Percentiles rank a stretch among this genome's conserved stretches.
Evolutionary conservation across 371 early-diverging fungal species (phyloP).

Genomic region (Nematocida ausubeli): DNA sequence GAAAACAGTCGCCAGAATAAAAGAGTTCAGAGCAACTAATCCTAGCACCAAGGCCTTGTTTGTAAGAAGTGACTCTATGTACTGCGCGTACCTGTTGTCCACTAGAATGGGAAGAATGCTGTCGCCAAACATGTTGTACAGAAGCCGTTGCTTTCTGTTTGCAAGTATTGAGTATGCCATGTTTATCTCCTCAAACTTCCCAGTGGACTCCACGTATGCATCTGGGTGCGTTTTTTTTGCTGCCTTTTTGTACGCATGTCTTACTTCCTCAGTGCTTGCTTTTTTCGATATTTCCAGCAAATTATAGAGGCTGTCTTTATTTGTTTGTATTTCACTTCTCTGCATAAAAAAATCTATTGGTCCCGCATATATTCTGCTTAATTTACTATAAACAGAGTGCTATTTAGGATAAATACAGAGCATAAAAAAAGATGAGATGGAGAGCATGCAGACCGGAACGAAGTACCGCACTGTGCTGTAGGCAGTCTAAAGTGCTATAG

Average conservation of each 20-base stretch:
- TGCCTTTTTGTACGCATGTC: constrained; percentile 40
- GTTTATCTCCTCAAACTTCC: constrained; percentile 23
- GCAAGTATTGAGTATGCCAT: constrained; percentile 38
- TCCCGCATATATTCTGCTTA: not conserved
- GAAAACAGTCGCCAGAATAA: constrained; percentile 10
- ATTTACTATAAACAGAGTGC: too few species aligned
- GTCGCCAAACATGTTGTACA: constrained; percentile 46
- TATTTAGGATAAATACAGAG: too few species aligned
- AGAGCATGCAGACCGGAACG: too few species aligned
- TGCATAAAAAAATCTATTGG: constrained; percentile 47
- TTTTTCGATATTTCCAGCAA: constrained; percentile 10
- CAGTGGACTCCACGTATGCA: not conserved
- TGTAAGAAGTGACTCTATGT: constrained; percentile 5
- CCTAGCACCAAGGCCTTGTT: not conserved
- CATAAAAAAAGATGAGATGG: too few species aligned
- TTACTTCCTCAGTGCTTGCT: constrained; percentile 30
- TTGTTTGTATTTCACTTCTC: constrained; percentile 2
- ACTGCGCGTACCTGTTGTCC: constrained; percentile 4
- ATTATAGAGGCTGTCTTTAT: constrained; percentile 13
- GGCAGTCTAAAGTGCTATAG: too few species aligned
- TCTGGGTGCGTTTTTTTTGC: constrained; percentile 42
- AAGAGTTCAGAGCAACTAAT: not conserved
- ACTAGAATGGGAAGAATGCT: constrained; percentile 4
- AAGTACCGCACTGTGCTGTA: too few species aligned
- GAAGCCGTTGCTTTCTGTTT: constrained; percentile 22